Base-by-base conservation (phyloP, 164 flowering plant genomes). In the Magnolia officinalis region DNA sequence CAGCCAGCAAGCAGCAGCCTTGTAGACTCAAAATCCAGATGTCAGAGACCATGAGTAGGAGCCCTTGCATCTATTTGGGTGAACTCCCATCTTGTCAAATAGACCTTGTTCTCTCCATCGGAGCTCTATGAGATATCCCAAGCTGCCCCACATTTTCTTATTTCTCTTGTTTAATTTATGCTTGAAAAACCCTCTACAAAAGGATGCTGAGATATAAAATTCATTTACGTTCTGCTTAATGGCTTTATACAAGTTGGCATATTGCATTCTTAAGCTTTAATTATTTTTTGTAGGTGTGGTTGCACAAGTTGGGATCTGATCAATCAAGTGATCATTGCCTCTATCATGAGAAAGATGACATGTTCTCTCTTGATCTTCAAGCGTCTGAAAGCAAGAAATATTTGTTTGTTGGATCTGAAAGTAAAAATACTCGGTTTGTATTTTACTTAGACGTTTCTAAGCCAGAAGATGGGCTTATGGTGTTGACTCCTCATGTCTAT, bases 381-480 rank as follows among this genome's bases (percentile, higher is more conserved):
- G 89, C 86, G 75, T 92, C 99, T 74, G 99, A 95, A 86, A 93
- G 97, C 88, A 89, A 93, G 78, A 85, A 76, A 75, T 93, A 80
- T 82, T 74, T 95, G 82, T 95, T 95, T 87, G 85, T 92, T 81
- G 86, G 75, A 78, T 93, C 97, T 76, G 92, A 79, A 80, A 95
- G 99, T 83, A 91, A 93, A 90, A 90, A 31, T 68, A 93, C 99
- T 26, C 83, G 90, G 75, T 95, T 88, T 70, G 81, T 87, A 31
- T 90, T 89, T 79, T 91, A 86, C 82, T 80, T 92, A 73, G 97
- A 93, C 75, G 77, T 86, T 78, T 83, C 88, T 58, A 89, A 83
- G 80, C 89, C 84, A 63, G 93, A 87, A 76, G 86, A 81, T 18
- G 94, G 94, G 26, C 92, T 95, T 74, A 72, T 59, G 79, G 87